phyloP scores from a whole-genome alignment of 345 rosid species.

The Diplotaxis tenuifolia region DNA sequence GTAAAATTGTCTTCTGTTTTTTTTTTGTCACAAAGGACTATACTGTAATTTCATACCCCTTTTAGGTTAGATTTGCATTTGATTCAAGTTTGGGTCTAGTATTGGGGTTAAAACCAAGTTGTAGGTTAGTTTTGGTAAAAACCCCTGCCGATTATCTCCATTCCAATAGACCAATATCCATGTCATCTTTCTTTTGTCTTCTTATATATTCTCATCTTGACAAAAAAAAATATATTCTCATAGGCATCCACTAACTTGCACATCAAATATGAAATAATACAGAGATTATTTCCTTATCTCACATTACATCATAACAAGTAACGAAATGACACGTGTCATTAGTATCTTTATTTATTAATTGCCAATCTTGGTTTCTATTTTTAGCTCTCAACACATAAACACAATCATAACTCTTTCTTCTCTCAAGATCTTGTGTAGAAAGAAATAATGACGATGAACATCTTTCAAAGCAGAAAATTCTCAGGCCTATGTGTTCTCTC shows the following conservation, averaged over 20 bases:
- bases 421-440: slow-evolving; percentile 19
- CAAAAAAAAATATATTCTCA: too few relatives aligned
- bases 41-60: too few relatives aligned
- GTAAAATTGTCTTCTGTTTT: too few relatives aligned
- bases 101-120: too few relatives aligned
- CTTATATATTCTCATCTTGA: too few relatives aligned
- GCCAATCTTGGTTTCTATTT: slow-evolving; percentile 11
- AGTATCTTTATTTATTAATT: not conserved
- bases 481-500: slow-evolving; percentile 45
- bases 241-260: slow-evolving; percentile 24
- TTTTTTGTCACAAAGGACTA: too few relatives aligned
- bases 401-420: not conserved
- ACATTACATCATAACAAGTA: slow-evolving; percentile 11
- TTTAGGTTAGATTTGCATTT: too few relatives aligned
- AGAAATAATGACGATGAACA: slow-evolving; percentile 28
- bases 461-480: slow-evolving; percentile 36
- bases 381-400: slow-evolving; percentile 17
- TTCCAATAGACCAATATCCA: not conserved
- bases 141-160: too few relatives aligned
- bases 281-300: slow-evolving; percentile 16
- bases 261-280: slow-evolving; percentile 9
- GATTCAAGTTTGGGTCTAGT: too few relatives aligned
- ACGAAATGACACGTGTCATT: slow-evolving; percentile 10
- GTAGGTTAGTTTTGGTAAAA: too few relatives aligned
- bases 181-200: not conserved